A percentile compares a stretch with the other conserved stretches of the same genome.
Evolutionary conservation across 208 protist species (phyloP).

Genomic region (Acanthamoeba triangularis): DNA sequence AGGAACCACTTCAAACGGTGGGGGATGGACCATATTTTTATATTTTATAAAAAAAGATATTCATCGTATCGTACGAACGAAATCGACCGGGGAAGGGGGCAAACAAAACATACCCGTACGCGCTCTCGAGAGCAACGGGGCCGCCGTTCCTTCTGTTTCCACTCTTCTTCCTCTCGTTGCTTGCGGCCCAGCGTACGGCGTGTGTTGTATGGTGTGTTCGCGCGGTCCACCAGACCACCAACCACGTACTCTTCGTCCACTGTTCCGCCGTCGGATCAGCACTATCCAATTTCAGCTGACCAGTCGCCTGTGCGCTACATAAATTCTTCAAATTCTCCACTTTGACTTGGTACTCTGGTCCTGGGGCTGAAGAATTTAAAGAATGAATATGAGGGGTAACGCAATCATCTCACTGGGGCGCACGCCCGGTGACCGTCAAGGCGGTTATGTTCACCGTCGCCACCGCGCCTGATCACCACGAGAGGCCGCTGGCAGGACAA

Average conservation of each 20-base stretch:
- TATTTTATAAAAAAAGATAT: too few species aligned
- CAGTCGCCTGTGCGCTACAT: too few species aligned
- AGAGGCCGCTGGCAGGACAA: too few species aligned
- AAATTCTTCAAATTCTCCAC: too few species aligned
- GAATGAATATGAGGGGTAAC: background rate
- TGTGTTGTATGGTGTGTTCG: background rate
- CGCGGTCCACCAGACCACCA: constrained; percentile 27
- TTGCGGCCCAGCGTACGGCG: background rate
- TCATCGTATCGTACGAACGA: background rate
- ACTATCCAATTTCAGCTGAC: too few species aligned
- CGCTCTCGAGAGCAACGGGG: background rate
- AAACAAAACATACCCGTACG: background rate
- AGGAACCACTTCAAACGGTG: background rate
- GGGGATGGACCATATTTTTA: background rate
- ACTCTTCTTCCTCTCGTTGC: background rate
- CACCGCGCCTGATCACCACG: background rate
- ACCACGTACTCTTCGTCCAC: constrained; percentile 32
- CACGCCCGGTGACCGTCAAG: too few species aligned
- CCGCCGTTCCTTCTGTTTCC: background rate
- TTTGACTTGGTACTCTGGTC: too few species aligned
- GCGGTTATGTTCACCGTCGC: background rate
- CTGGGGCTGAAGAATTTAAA: too few species aligned
- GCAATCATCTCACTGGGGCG: too few species aligned
- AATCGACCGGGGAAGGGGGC: background rate
- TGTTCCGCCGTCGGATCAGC: background rate